Percentiles rank a stretch among this genome's conserved stretches.
phyloP scores from a whole-genome alignment of 345 rosid species.

The Laguncularia racemosa region DNA sequence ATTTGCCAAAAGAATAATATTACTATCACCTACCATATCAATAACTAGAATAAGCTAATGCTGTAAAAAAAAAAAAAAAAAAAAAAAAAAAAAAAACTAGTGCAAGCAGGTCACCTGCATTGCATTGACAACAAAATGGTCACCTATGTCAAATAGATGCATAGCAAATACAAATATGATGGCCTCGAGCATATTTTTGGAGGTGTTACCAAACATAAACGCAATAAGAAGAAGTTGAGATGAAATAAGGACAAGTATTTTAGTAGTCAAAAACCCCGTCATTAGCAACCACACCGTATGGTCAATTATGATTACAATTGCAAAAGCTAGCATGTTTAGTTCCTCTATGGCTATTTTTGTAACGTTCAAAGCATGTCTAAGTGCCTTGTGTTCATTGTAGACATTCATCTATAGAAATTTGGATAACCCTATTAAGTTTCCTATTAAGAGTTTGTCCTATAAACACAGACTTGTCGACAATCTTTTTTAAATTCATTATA shows the following conservation, averaged over 20 bases:
- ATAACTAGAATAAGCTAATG: background rate
- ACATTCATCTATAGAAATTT: conserved; percentile 40
- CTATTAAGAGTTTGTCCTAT: too few species aligned
- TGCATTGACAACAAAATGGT: conserved; percentile 76
- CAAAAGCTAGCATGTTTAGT: conserved; percentile 49
- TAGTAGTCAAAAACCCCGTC: conserved; percentile 50
- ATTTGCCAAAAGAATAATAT: conserved; percentile 29
- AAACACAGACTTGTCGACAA: too few species aligned
- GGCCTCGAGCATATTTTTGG: conserved; percentile 56
- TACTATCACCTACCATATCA: too few species aligned
- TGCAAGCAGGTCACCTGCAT: conserved; percentile 38
- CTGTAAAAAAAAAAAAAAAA: too few species aligned
- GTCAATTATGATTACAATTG: conserved; percentile 21
- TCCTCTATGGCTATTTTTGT: conserved; percentile 67
- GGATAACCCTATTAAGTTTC: too few species aligned
- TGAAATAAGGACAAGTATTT: conserved; percentile 42
- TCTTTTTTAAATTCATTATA: too few species aligned
- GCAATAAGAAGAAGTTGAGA: conserved; percentile 48
- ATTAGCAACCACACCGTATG: conserved; percentile 39
- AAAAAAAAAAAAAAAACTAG: too few species aligned
- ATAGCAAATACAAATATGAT: conserved; percentile 71
- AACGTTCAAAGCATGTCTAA: conserved; percentile 55
- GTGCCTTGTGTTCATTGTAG: conserved; percentile 46
- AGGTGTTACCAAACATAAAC: conserved; percentile 55
- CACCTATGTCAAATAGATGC: conserved; percentile 81